A percentile compares a stretch with the other conserved stretches of the same genome.
Evolutionary conservation across 2,329 filamentous ascomycete genomes (phyloP).

Genomic region (Ophiocordyceps robertsii): DNA sequence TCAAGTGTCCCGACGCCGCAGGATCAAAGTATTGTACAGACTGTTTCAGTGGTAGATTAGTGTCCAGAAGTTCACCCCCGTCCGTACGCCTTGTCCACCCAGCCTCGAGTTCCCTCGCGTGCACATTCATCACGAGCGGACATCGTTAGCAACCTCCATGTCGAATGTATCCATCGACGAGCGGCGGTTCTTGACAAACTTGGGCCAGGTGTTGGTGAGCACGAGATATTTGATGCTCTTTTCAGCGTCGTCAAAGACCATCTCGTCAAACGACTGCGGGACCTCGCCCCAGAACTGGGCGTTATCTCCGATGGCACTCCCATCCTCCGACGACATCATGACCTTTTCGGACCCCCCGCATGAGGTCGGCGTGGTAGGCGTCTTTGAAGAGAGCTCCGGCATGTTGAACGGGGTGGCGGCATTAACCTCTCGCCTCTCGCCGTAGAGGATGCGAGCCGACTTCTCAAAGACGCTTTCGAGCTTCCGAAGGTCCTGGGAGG

Average conservation of each 20-base stretch:
- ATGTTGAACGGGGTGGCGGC: slow-evolving; percentile 30
- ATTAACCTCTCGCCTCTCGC: slow-evolving; percentile 21
- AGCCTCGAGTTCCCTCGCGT: too few relatives aligned
- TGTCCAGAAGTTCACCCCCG: too few relatives aligned
- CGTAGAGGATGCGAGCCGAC: slow-evolving; percentile 28
- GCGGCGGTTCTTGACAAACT: slow-evolving; percentile 33
- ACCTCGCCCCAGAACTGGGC: slow-evolving; percentile 28
- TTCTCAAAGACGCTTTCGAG: slow-evolving; percentile 43
- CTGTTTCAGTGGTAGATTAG: too few relatives aligned
- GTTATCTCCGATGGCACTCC: slow-evolving; percentile 4
- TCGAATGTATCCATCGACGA: slow-evolving; percentile 6
- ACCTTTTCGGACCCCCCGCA: slow-evolving; percentile 6
- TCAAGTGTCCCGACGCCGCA: too few relatives aligned
- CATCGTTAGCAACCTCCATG: background rate
- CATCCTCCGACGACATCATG: background rate
- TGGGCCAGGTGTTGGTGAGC: slow-evolving; percentile 56
- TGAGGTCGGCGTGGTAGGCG: slow-evolving; percentile 9
- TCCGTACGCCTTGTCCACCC: background rate
- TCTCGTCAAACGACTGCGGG: slow-evolving; percentile 34
- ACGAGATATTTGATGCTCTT: slow-evolving; percentile 53
- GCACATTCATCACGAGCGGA: background rate
- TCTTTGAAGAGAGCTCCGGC: slow-evolving; percentile 10
- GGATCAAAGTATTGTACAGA: too few relatives aligned
- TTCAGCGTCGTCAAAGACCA: slow-evolving; percentile 49
- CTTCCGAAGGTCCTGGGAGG: slow-evolving; percentile 33